Base-by-base conservation (phyloP, 495 filamentous ascomycete species). In the Talaromyces ruber region DNA sequence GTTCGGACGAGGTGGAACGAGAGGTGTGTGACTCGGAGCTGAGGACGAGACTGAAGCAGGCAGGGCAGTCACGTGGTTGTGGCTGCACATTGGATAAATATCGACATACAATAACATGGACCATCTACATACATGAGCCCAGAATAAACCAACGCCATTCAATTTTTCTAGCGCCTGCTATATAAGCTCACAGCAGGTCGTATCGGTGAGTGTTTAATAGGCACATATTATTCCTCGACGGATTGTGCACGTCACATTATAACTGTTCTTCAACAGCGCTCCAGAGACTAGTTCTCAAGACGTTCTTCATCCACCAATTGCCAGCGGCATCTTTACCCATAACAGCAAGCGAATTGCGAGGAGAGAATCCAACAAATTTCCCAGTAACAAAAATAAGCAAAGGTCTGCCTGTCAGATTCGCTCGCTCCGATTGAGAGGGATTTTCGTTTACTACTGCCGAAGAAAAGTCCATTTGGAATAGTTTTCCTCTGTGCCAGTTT, bases 251-350 rank as follows among this genome's bases (percentile, higher is more conserved):
- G 24, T 21, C 18, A 21, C 18, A 52, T 52, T 25, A 52, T 25
- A 54, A 54, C 8, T 69, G 63, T 45, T 64, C 60, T 62, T 66
- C 64, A 53, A 71, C 65, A 32, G 63, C 65, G 25, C 60, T 66
- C 69, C 69, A 71, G 57, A 63, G 61, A 11, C 69, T 67, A 61
- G 64, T 66, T 0, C 67, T 63, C 60, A 66, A 68, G 54, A 53
- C 67, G 30, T 64, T 66, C 2, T 63, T 66, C 6, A 76, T 61
- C 81, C 77, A 81, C 53, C 79, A 83, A 64, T 81, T 81, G 1
- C 77, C 81, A 29, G 72, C 71, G 14, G 64, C 67, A 62, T 81
- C 80, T 66, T 81, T 79, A 1, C 81, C 81, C 9, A 82, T 59
- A 24, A 82, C 72, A 37, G 68, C 39, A 8, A 50, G 59, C n/a